These are phyloP conservation scores for Eutrema japonicum DNA, from an alignment of 345 rosid species.

Conservation along the genomic window DNA sequence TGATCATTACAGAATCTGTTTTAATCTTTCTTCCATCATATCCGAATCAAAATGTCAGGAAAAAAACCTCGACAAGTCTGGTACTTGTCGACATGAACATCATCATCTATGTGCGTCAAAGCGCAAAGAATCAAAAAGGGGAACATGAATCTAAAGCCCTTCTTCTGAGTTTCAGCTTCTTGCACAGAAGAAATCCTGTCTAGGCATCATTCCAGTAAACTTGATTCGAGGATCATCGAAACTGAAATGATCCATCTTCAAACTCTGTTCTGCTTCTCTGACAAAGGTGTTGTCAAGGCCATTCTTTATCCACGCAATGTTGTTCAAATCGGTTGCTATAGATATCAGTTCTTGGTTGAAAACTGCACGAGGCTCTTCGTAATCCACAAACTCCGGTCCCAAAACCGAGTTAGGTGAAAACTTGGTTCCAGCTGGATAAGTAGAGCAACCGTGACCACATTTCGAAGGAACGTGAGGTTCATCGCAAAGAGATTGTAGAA, in stretches of 20 bases:
- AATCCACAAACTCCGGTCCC: constrained; percentile 89
- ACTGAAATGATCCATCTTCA: constrained; percentile 43
- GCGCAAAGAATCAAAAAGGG: constrained; percentile 28
- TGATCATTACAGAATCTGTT: constrained; percentile 29
- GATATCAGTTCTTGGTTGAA: constrained; percentile 73
- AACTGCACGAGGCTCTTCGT: constrained; percentile 62
- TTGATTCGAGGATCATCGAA: constrained; percentile 55
- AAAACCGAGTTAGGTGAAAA: constrained; percentile 48
- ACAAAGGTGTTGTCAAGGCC: constrained; percentile 59
- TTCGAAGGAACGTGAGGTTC: constrained; percentile 61
- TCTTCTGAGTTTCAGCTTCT: constrained; percentile 56
- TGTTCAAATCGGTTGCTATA: constrained; percentile 82
- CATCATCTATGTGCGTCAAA: constrained; percentile 26
- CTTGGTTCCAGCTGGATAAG: constrained; percentile 38
- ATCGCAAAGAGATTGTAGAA: constrained; percentile 56
- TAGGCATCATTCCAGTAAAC: constrained; percentile 57
- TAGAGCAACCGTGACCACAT: constrained; percentile 84
- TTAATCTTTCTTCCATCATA: constrained; percentile 1
- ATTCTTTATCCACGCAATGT: constrained; percentile 83
- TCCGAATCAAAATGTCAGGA: constrained; percentile 23
- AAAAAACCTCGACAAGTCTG: constrained; percentile 1
- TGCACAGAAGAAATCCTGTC: constrained; percentile 51
- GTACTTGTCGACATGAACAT: constrained; percentile 5
- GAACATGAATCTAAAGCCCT: constrained; percentile 30
- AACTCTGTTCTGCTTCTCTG: constrained; percentile 51